Evolutionary conservation across 805 yeast species (phyloP).

Genomic region (Candida arabinofermentans): DNA sequence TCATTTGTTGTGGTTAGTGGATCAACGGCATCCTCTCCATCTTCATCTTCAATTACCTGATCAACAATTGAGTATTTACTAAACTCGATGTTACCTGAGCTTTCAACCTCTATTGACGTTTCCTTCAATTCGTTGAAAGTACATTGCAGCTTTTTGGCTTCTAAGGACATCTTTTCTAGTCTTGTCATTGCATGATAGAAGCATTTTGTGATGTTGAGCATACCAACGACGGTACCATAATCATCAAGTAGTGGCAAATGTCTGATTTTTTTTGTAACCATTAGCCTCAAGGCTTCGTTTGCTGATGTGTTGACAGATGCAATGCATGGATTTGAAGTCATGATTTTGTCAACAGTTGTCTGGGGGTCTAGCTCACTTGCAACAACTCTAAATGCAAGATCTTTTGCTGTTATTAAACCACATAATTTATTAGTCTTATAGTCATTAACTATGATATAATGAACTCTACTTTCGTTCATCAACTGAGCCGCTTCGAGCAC

Average conservation of each 20-base stretch:
- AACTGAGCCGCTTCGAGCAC: slow-evolving; percentile 31
- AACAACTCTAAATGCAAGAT: slow-evolving; percentile 41
- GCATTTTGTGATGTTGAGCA: slow-evolving; percentile 43
- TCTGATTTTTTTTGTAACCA: slow-evolving; percentile 39
- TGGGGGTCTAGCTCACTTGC: slow-evolving; percentile 25
- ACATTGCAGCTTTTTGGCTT: slow-evolving; percentile 31
- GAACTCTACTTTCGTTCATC: slow-evolving; percentile 38
- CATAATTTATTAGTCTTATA: slow-evolving; percentile 23
- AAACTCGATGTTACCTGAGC: slow-evolving; percentile 9
- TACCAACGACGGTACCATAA: slow-evolving; percentile 35
- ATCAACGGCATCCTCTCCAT: slow-evolving; percentile 12
- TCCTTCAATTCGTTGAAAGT: slow-evolving; percentile 29
- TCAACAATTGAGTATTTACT: slow-evolving; percentile 19
- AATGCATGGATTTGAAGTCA: slow-evolving; percentile 37
- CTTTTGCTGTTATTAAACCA: slow-evolving; percentile 45
- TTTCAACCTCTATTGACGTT: slow-evolving; percentile 12
- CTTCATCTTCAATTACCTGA: not conserved
- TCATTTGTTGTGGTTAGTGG: slow-evolving; percentile 16
- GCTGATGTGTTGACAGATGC: slow-evolving; percentile 36
- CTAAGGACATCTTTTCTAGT: slow-evolving; percentile 37
- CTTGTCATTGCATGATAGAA: slow-evolving; percentile 43
- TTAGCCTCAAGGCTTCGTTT: slow-evolving; percentile 37
- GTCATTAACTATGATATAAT: slow-evolving; percentile 38
- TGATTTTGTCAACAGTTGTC: slow-evolving; percentile 33
- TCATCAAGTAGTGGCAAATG: slow-evolving; percentile 40